phyloP scores from a whole-genome alignment of 1,139 yeast genomes.

The Debaryomyces nepalensis region DNA sequence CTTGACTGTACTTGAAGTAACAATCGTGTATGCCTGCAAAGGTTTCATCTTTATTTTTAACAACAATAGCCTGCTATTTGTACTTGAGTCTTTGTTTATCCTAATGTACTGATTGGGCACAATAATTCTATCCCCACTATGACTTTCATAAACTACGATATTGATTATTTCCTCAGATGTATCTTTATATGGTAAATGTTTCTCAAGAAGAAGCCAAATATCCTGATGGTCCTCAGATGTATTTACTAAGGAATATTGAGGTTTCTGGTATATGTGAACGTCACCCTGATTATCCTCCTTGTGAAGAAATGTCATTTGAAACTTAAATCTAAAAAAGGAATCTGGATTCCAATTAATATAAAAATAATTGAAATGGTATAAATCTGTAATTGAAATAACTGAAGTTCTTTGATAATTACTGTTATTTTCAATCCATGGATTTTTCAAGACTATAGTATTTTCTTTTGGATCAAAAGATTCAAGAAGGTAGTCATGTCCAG shows the following conservation, averaged over 20 bases:
- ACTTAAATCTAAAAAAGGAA: constrained; percentile 31
- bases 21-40: constrained; percentile 29
- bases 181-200: constrained; percentile 30
- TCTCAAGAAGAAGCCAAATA: constrained; percentile 58
- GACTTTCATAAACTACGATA: constrained; percentile 35
- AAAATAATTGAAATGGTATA: constrained; percentile 53
- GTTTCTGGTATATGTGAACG: constrained; percentile 37
- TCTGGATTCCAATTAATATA: constrained; percentile 72
- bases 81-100: constrained; percentile 23
- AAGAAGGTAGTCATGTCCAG: constrained; percentile 73
- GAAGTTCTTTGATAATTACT: constrained; percentile 23
- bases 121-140: constrained; percentile 38
- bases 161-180: constrained; percentile 26
- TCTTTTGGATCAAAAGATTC: constrained; percentile 16
- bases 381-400: constrained; percentile 30
- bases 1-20: constrained; percentile 27
- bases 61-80: constrained; percentile 36
- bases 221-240: constrained; percentile 28
- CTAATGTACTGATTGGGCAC: constrained; percentile 34
- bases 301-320: constrained; percentile 41
- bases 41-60: constrained; percentile 32
- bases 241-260: constrained; percentile 55
- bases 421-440: constrained; percentile 52
- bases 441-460: constrained; percentile 39
- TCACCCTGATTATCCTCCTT: constrained; percentile 19